Base-by-base conservation (phyloP, 176 grass and related monocot genomes). In the Carex cristatella region DNA sequence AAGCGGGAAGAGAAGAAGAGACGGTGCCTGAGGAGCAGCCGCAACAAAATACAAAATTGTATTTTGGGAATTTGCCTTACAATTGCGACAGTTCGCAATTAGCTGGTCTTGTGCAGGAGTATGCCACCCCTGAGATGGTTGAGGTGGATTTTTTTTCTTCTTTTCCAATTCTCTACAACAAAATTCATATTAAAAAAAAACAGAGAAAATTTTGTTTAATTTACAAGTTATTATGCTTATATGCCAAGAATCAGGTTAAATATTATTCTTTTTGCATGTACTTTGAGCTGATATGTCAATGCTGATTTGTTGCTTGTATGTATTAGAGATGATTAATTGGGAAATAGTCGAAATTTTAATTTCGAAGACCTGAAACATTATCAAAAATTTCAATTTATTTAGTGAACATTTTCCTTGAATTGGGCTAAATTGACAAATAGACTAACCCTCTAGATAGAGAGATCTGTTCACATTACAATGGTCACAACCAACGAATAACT, bases 31-130 rank as follows among this genome's bases (percentile, higher is more conserved):
- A 55, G 32, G 5, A 19, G 16, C 4, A 33, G 11, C 16, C 65
- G 19, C 7, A 37, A 10, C 75, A 86, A 28, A 71, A 81, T 40
- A 98, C 93, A 27, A 98, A 98, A 66, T 84, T 98, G 0, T 98
- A 98, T 85, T 92, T 98, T 69, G 96, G 96, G 8, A 98, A 98
- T 69, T 84, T 98, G 55, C 93, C 96, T 14, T 98, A 98, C 87
- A 98, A 95, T 65, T 98, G 96, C 83, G 93, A 95, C 89, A 98
- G 96, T 67, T 88, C 96, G 11, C 90, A 84, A 63, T 88, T 98
- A n/a, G 95, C 95, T 49, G 91, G 89, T 83, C 85, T 98, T 58
- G 89, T 98, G 56, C 93, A 95, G 79, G 88, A 98, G 23, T 91
- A 89, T 67, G 95, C 91, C 61, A 88, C 58, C 69, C 95, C 95